phyloP scores from a whole-genome alignment of 1,139 yeast species.

The Kodamaea sp. region DNA sequence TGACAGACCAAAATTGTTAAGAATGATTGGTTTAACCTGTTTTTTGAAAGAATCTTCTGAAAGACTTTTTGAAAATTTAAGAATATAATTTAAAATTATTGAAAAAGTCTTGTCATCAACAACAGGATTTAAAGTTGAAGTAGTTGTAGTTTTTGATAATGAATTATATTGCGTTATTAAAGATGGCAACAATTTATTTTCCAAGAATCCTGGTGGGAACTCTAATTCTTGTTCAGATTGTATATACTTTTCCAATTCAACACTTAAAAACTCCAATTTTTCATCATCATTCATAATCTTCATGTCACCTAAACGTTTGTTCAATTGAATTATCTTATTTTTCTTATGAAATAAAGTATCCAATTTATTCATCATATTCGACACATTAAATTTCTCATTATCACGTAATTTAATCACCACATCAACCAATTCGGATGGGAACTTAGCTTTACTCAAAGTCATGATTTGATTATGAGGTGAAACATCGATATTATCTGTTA shows the following conservation, averaged over 20 bases:
- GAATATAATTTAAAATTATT: conserved; percentile 42
- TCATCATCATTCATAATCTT: conserved; percentile 48
- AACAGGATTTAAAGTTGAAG: conserved; percentile 29
- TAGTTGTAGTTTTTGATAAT: conserved; percentile 23
- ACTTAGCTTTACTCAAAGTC: conserved; percentile 6
- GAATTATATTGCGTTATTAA: conserved; percentile 38
- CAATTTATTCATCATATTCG: conserved; percentile 21
- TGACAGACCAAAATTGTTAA: conserved; percentile 58
- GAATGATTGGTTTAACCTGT: conserved; percentile 58
- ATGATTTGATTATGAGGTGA: conserved; percentile 5
- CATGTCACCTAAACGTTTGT: conserved; percentile 50
- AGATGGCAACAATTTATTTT: conserved; percentile 66
- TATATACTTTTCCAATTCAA: conserved; percentile 32
- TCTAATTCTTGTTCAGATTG: conserved; percentile 16
- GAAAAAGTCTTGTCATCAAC: conserved; percentile 38
- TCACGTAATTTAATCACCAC: conserved; percentile 11
- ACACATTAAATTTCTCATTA: conserved; percentile 6
- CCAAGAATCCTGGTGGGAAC: conserved; percentile 60
- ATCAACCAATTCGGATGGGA: conserved; percentile 6
- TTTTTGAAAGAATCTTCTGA: conserved; percentile 38
- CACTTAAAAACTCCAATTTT: conserved; percentile 51
- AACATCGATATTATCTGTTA: conserved; percentile 21
- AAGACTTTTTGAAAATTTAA: conserved; percentile 43
- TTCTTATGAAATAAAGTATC: conserved; percentile 27
- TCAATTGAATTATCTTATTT: conserved; percentile 44